Base-by-base conservation (phyloP, 495 filamentous ascomycete species). In the Immersiella caudata region DNA sequence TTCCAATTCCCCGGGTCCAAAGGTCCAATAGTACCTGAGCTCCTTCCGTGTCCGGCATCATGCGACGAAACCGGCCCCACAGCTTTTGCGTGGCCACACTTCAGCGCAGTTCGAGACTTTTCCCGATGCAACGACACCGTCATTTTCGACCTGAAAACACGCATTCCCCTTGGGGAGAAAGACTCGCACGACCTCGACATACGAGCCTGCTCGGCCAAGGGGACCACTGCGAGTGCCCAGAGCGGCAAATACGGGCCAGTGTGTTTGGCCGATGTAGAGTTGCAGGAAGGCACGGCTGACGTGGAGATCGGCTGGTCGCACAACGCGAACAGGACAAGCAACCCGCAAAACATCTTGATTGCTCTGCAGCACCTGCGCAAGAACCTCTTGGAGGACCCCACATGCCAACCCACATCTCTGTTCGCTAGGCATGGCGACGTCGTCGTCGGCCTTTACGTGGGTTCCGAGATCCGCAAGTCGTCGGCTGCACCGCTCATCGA, bases 311-410 rank as follows among this genome's bases (percentile, higher is more conserved):
- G 49, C 49, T 52, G 49, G 49, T 22, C 16, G 21, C 49, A 22
- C 18, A 52, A 52, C 5, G 49, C 16, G 16, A 52, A 18, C 49
- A 22, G 49, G 5, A 22, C 49, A 3, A 22, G 18, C 49, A 22
- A 52, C 21, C 18, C 49, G 21, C 21, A 18, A n/a, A 22, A 22
- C 49, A 52, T 52, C 49, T 22, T n/a, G 18, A 52, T 12, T n/a
- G 49, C 49, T 2, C 49, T 52, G 49, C 49, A 52, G 49, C 49
- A 52, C 49, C 49, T 52, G 16, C 49, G 49, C 49, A 52, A 52
- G 12, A 52, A n/a, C 18, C 2, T 52, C 18, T 5, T 52, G 18
- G 49, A 52, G 49, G 49, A 52, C 49, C 49, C 49, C 3, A 52
- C 49, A 18, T 52, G 49, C 49, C 18, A 52, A 18, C 2, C 49